A percentile compares a stretch with the other conserved stretches of the same genome.
Conservation (phyloP, 202 grass and related monocot genomes). For the Schoenoplectus triqueter region DNA sequence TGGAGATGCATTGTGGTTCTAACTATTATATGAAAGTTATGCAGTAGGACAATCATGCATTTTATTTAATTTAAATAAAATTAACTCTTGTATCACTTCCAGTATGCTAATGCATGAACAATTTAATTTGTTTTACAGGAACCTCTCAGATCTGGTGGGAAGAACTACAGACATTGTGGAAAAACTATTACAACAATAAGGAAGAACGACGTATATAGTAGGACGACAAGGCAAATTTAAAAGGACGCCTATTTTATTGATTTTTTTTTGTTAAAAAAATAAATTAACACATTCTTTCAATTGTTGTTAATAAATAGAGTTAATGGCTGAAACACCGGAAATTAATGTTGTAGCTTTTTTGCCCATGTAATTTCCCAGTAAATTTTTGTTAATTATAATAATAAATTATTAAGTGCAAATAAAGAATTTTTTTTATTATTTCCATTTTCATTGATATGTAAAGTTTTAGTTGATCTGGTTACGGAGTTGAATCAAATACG, state of each 20-base stretch:
- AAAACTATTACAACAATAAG: slow-evolving; percentile 28
- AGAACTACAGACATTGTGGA: slow-evolving; percentile 33
- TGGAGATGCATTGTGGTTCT: no score
- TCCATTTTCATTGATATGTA: background rate
- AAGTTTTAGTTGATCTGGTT: background rate
- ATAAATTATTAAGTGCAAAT: slow-evolving; percentile 11
- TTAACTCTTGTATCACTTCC: background rate
- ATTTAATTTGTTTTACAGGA: slow-evolving; percentile 39
- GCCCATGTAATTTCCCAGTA: background rate
- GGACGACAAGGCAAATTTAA: background rate
- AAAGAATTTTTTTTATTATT: background rate
- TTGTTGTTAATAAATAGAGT: slow-evolving; percentile 31
- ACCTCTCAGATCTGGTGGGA: slow-evolving; percentile 41
- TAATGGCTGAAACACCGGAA: background rate
- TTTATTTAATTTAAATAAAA: background rate
- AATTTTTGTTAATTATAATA: slow-evolving; percentile 24
- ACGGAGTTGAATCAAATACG: no score
- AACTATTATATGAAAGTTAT: no score
- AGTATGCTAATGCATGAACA: background rate
- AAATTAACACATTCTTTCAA: slow-evolving; percentile 41
- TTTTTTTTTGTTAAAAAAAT: background rate
- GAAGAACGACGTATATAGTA: background rate
- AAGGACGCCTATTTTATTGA: background rate
- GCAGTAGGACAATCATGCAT: background rate
- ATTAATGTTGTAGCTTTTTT: background rate